Percentiles rank a stretch among this genome's conserved stretches.
Evolutionary conservation across 371 early-diverging fungal species (phyloP).

Genomic region (Lichtheimia hyalospora): DNA sequence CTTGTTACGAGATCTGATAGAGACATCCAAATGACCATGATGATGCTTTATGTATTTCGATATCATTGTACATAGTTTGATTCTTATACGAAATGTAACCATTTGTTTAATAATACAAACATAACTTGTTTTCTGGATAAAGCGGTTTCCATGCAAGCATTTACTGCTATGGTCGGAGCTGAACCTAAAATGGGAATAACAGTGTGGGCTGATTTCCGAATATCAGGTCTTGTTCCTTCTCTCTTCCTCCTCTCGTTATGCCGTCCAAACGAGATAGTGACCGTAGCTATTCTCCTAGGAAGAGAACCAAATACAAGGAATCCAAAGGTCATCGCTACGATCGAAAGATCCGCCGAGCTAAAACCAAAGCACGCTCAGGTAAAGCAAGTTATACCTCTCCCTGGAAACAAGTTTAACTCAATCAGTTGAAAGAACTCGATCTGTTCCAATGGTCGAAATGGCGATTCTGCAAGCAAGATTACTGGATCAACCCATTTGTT

Average conservation of each 20-base stretch:
- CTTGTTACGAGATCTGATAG: not conserved
- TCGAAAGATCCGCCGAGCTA: constrained; percentile 44
- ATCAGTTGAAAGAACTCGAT: constrained; percentile 39
- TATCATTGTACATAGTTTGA: too few species aligned
- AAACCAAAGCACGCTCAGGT: constrained; percentile 55
- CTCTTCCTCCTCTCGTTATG: not conserved
- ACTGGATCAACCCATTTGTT: constrained; percentile 45
- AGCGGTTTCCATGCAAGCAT: too few species aligned
- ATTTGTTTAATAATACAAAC: too few species aligned
- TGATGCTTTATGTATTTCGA: too few species aligned
- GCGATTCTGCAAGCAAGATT: constrained; percentile 49
- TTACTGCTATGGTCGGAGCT: too few species aligned
- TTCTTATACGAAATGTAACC: too few species aligned
- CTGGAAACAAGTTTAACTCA: too few species aligned
- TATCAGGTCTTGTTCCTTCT: too few species aligned
- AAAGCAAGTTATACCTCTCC: not conserved
- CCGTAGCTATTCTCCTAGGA: not conserved
- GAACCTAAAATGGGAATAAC: too few species aligned
- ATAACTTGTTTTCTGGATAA: too few species aligned
- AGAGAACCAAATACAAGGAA: constrained; percentile 14
- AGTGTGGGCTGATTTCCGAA: too few species aligned
- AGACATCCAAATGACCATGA: not conserved
- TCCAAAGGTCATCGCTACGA: constrained; percentile 27
- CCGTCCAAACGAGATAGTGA: constrained; percentile 5
- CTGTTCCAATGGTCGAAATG: constrained; percentile 59